Conservation (phyloP, 768 basidiomycete species). For the Rhizopogon vinicolor region DNA sequence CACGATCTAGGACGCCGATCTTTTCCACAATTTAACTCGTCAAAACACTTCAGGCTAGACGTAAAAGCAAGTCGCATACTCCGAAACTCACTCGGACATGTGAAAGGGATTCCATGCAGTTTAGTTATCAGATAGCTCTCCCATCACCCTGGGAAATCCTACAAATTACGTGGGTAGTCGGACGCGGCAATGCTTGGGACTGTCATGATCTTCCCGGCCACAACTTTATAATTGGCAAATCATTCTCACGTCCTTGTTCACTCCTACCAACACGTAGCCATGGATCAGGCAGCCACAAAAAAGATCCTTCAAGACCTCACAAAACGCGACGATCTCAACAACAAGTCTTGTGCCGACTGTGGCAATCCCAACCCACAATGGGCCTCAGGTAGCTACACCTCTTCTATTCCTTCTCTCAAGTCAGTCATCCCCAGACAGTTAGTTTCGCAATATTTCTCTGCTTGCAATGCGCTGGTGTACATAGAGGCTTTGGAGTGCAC, state of each 20-base stretch:
- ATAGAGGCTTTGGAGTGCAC: slow-evolving; percentile 92
- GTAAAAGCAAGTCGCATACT: neutral
- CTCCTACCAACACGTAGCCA: slow-evolving; percentile 12
- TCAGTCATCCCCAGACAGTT: slow-evolving; percentile 15
- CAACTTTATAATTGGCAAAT: neutral
- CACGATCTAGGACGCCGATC: slow-evolving; percentile 4
- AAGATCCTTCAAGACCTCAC: slow-evolving; percentile 72
- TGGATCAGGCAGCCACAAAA: slow-evolving; percentile 62
- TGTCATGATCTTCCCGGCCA: neutral
- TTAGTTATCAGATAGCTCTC: neutral
- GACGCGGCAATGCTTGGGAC: neutral
- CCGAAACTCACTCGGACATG: neutral
- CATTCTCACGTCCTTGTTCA: neutral
- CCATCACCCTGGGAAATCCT: slow-evolving; percentile 5
- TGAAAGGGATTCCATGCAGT: neutral
- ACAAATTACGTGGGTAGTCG: slow-evolving; percentile 1
- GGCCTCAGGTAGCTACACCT: slow-evolving; percentile 62
- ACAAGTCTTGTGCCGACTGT: slow-evolving; percentile 82
- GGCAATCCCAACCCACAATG: slow-evolving; percentile 91
- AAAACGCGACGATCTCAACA: slow-evolving; percentile 64
- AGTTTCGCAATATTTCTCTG: slow-evolving; percentile 90
- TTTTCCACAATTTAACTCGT: slow-evolving; percentile 4
- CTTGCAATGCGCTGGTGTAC: slow-evolving; percentile 80
- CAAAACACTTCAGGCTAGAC: slow-evolving; percentile 5
- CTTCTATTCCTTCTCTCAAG: neutral